Base-by-base conservation (phyloP, 73 alveolate species). In the Paramecium biaurelia region DNA sequence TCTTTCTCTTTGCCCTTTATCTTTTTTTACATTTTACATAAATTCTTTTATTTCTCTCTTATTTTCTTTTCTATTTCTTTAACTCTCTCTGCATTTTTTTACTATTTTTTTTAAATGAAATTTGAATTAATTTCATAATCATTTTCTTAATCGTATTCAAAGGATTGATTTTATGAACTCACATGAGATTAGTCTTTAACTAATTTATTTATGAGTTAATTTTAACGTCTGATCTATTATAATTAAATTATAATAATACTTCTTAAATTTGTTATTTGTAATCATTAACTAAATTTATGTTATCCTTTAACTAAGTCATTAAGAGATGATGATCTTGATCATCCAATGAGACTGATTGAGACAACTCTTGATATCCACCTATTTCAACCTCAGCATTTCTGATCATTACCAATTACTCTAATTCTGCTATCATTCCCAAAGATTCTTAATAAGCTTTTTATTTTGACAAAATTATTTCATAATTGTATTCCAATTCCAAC, bases 271-370 rank as follows among this genome's bases (percentile, higher is more conserved):
- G 56, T 45, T n/a, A 45, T 45, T 79, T 79, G 56, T 79, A 79
- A 43, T 47, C 90, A 79, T 79, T 79, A 21, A 79, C 90, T 42
- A 79, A 79, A 43, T 79, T 47, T 26, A 79, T 79, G 32, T 79
- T 79, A 79, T 79, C 90, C 47, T 79, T 79, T 18, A 79, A 47
- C 30, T 79, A 45, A 43, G 70, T 79, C 90, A 79, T 79, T 18
- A 79, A 41, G 7, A 79, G 42, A 26, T 41, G 42, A 34, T 79
- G 90, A 79, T 79, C 90, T 34, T 79, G 18, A 41, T 79, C 90
- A 47, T 43, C 90, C 14, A 79, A 79, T 43, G 63, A 63, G 24
- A 63, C 45, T 42, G 90, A 43, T 43, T 79, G 20, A 79, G 38
- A 20, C 35, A 72, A n/a, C 32, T 23, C 32, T 37, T 72, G 21